Evolutionary conservation across 805 yeast species (phyloP), one percentile per base, ranked within the genome.

Genomic region (Hanseniaspora lindneri): DNA sequence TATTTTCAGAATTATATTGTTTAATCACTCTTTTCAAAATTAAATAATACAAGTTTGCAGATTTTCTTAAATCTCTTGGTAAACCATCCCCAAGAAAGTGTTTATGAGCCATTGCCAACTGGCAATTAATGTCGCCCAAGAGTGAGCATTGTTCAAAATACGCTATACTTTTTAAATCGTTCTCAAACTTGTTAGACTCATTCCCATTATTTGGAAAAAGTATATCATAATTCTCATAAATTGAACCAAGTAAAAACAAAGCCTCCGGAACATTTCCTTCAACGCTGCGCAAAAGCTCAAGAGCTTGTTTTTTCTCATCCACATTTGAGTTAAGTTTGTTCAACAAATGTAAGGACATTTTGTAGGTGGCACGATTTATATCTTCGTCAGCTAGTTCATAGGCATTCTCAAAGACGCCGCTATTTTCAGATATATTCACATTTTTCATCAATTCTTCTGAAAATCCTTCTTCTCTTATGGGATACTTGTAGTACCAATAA

Each of bases 141-240:
- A 17, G 23, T 13, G 49, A 35, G 39, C 49, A 46, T 20, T 24
- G 20, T 23, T 25, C 35, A 35, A 23, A 46, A 23, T 46, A 46
- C 2, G n/a, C 4, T 3, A 46, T 11, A 19, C 49, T 46, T 19
- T 46, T 46, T 19, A 39, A 14, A 16, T 39, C 35, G 23, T 20
- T 30, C 6, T 30, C 49, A 28, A 46, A 13, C 10, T 24, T 37
- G 13, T 30, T 32, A 8, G 24, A 14, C 9, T 21, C 21, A 7
- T 17, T 14, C 21, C 28, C 16, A 3, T 37, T 16, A 16, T 9
- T 3, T 24, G 30, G 19, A 32, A 46, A 46, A 20, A 46, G 19
- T 11, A 46, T 25, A 10, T 25, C 43, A 30, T 46, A 39, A 17
- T 46, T 46, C 32, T 46, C 49, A 37, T 46, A 46, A 8, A 46